These are phyloP conservation scores for Hibiscus trionum DNA, from an alignment of 345 rosid species.

Conservation along the genomic window DNA sequence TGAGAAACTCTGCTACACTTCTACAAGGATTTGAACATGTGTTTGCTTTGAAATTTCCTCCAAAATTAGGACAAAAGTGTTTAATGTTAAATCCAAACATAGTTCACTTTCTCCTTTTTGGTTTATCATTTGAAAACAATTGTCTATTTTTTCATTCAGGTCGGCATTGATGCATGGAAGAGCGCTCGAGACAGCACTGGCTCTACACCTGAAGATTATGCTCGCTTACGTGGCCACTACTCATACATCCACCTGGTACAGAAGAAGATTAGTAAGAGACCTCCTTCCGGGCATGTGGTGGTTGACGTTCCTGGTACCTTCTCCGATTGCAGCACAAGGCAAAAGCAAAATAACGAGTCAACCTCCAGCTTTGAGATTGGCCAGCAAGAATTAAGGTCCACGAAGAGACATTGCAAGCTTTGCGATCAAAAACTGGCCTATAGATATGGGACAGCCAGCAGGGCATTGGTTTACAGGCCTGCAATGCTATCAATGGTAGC, in stretches of 20 bases:
- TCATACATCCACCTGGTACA: conserved; percentile 89
- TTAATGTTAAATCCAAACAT: background rate
- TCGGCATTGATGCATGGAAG: conserved; percentile 92
- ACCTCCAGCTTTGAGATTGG: conserved; percentile 53
- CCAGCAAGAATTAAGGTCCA: conserved; percentile 20
- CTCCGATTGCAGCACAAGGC: conserved; percentile 17
- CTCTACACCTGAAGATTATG: conserved; percentile 92
- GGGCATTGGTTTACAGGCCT: conserved; percentile 76
- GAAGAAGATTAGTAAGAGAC: conserved; percentile 57
- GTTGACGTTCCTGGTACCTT: conserved; percentile 43
- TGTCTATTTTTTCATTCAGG: conserved; percentile 29
- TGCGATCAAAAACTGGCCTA: conserved; percentile 57
- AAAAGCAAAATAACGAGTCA: conserved; percentile 37
- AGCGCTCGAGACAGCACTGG: conserved; percentile 79
- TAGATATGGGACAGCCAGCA: conserved; percentile 29
- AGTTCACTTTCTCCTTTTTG: background rate
- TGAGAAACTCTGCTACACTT: too few relatives aligned
- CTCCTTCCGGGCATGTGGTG: conserved; percentile 46
- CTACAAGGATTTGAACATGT: too few relatives aligned
- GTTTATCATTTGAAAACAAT: background rate
- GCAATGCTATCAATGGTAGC: conserved; percentile 97
- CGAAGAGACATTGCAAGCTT: conserved; percentile 46
- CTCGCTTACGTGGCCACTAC: conserved; percentile 94
- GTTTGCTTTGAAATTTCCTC: background rate
- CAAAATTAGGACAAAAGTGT: background rate